Evolutionary conservation across 2,329 filamentous ascomycete species (phyloP).

Genomic region (Exophiala dermatitidis): DNA sequence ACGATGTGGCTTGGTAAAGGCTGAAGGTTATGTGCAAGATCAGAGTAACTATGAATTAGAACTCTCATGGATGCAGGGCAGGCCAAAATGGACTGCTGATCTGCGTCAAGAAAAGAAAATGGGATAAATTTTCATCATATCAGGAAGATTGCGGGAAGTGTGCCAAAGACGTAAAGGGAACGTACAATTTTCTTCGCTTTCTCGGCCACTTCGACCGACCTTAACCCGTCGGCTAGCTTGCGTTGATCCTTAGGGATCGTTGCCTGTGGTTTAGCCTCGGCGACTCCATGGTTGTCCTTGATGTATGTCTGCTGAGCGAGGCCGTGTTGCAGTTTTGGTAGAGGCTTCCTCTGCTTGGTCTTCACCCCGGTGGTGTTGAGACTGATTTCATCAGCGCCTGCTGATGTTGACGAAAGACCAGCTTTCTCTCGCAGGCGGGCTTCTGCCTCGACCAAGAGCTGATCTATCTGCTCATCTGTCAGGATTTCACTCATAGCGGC

Average conservation of each 20-base stretch:
- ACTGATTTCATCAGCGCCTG: slow-evolving; percentile 19
- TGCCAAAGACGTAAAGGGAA: background rate
- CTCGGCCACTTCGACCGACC: slow-evolving; percentile 50
- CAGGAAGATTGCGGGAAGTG: background rate
- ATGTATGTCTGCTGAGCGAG: slow-evolving; percentile 17
- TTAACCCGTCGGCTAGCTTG: slow-evolving; percentile 42
- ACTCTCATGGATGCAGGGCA: slow-evolving; percentile 64
- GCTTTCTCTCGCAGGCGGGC: slow-evolving; percentile 41
- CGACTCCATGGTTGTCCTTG: slow-evolving; percentile 46
- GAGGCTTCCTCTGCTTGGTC: slow-evolving; percentile 8
- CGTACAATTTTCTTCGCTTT: slow-evolving; percentile 49
- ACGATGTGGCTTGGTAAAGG: slow-evolving; percentile 10
- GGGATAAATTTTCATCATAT: slow-evolving; percentile 71
- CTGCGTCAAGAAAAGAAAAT: slow-evolving; percentile 63
- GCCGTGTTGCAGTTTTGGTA: slow-evolving; percentile 23
- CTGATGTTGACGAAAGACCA: slow-evolving; percentile 24
- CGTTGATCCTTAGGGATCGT: slow-evolving; percentile 41
- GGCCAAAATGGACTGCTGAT: slow-evolving; percentile 70
- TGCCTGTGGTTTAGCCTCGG: slow-evolving; percentile 47
- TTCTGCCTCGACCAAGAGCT: slow-evolving; percentile 58
- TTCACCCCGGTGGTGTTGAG: slow-evolving; percentile 7
- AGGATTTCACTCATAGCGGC: slow-evolving; percentile 4
- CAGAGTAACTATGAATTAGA: slow-evolving; percentile 67
- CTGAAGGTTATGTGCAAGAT: slow-evolving; percentile 28
- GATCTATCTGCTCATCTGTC: slow-evolving; percentile 54